Percentiles rank a stretch among this genome's conserved stretches.
Evolutionary conservation across 805 yeast species (phyloP).

Genomic region (Pichia sporocuriosa): DNA sequence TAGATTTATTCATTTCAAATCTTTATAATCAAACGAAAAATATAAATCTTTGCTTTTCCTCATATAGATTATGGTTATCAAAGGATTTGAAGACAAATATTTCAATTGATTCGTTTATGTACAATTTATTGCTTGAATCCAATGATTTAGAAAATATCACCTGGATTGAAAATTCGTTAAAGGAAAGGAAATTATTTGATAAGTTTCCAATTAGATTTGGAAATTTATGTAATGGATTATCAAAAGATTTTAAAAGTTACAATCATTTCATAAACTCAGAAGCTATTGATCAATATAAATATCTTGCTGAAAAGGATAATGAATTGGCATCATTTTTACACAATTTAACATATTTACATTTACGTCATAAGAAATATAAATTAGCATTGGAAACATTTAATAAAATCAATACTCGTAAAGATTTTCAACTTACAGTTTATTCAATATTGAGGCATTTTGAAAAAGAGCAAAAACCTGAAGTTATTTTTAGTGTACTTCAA

Average conservation of each 20-base stretch:
- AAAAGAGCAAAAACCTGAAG: slow-evolving; percentile 16
- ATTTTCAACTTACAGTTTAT: slow-evolving; percentile 10
- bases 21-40: slow-evolving; percentile 19
- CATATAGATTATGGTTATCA: slow-evolving; percentile 25
- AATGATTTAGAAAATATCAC: slow-evolving; percentile 19
- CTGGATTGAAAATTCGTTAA: slow-evolving; percentile 18
- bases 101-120: slow-evolving; percentile 21
- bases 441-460: slow-evolving; percentile 17
- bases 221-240: slow-evolving; percentile 14
- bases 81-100: slow-evolving; percentile 13
- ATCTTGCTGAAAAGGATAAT: slow-evolving; percentile 11
- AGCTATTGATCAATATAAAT: slow-evolving; percentile 12
- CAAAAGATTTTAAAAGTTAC: slow-evolving; percentile 6
- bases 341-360: slow-evolving; percentile 17
- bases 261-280: slow-evolving; percentile 13
- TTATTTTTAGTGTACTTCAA: slow-evolving; percentile 17
- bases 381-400: slow-evolving; percentile 8
- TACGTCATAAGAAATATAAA: slow-evolving; percentile 14
- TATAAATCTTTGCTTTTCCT: slow-evolving; percentile 18
- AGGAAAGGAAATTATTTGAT: slow-evolving; percentile 10
- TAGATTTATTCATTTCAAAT: slow-evolving; percentile 20
- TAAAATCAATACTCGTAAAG: slow-evolving; percentile 3
- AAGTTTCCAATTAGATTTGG: slow-evolving; percentile 14
- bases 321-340: slow-evolving; percentile 7
- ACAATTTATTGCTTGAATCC: slow-evolving; percentile 15